Percentiles rank a stretch among this genome's conserved stretches.
Evolutionary conservation across 441 rosid species (phyloP).

Genomic region (Biscutella laevigata): DNA sequence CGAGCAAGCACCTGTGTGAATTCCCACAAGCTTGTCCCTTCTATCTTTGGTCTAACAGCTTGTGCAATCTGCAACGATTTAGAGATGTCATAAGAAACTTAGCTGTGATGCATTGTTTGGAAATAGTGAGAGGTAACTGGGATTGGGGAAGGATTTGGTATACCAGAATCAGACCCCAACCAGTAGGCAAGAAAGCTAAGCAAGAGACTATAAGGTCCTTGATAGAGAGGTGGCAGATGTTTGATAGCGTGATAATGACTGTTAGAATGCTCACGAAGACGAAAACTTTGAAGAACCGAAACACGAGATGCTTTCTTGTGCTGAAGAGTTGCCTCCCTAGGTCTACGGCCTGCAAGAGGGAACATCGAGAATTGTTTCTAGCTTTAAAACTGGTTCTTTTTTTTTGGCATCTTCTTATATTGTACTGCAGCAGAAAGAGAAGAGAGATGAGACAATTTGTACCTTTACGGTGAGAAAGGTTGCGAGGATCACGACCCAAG

Average conservation of each 20-base stretch:
- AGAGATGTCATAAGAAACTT: neutral
- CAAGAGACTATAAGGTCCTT: conserved; percentile 77
- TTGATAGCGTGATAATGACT: conserved; percentile 57
- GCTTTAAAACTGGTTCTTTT: neutral
- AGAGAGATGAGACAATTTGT: conserved; percentile 4
- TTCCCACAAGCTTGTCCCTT: conserved; percentile 67
- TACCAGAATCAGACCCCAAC: conserved; percentile 97
- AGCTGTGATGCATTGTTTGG: neutral
- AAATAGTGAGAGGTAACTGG: neutral
- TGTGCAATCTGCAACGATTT: conserved; percentile 61
- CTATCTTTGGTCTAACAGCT: conserved; percentile 75
- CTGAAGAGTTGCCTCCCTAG: conserved; percentile 82
- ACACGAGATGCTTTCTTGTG: conserved; percentile 57
- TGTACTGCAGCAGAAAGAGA: neutral
- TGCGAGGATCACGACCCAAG: conserved; percentile 85
- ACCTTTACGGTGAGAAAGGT: conserved; percentile 81
- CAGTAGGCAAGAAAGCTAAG: conserved; percentile 89
- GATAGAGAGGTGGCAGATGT: conserved; percentile 56
- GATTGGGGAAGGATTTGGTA: neutral
- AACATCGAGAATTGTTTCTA: neutral
- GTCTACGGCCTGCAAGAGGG: conserved; percentile 66
- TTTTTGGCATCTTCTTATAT: neutral
- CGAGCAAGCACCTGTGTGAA: conserved; percentile 62
- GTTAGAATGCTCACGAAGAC: conserved; percentile 67
- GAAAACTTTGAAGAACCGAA: conserved; percentile 75